Conservation (phyloP, 2,329 filamentous ascomycete species). For the Escovopsis weberi region DNA sequence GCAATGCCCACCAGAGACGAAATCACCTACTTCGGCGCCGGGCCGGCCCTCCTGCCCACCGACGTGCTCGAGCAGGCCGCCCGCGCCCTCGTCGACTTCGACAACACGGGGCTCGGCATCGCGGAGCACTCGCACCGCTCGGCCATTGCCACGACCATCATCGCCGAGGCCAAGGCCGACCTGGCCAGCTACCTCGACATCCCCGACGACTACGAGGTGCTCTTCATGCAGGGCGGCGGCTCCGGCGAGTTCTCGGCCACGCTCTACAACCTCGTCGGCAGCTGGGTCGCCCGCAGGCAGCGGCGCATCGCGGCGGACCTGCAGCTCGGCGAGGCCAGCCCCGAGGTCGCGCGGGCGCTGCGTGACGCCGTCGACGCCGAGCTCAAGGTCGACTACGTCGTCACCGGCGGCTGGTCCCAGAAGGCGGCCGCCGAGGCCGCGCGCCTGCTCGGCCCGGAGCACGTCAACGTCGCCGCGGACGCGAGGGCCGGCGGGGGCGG, state of each 20-base stretch:
- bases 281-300: constrained; percentile 63
- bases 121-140: constrained; percentile 88
- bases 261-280: constrained; percentile 68
- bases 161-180: constrained; percentile 63
- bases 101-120: constrained; percentile 67
- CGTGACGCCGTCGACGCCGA: constrained; percentile 52
- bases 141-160: constrained; percentile 59
- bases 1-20: constrained; percentile 60
- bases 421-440: constrained; percentile 78
- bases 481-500: constrained; percentile 26
- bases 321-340: constrained; percentile 31
- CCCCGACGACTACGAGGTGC: constrained; percentile 70
- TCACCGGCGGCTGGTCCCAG: constrained; percentile 77
- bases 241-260: constrained; percentile 74
- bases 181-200: constrained; percentile 65
- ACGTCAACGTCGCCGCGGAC: constrained; percentile 69
- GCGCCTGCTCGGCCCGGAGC: constrained; percentile 59
- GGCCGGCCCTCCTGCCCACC: constrained; percentile 76
- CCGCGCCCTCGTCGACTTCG: constrained; percentile 65
- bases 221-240: constrained; percentile 81
- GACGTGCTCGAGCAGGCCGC: constrained; percentile 65
- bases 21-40: constrained; percentile 78
- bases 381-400: constrained; percentile 72
- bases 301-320: constrained; percentile 42
- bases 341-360: constrained; percentile 41